These are phyloP conservation scores for Stygiomarasmius scandens DNA, from an alignment of 1,284 basidiomycete species.

Conservation along the genomic window DNA sequence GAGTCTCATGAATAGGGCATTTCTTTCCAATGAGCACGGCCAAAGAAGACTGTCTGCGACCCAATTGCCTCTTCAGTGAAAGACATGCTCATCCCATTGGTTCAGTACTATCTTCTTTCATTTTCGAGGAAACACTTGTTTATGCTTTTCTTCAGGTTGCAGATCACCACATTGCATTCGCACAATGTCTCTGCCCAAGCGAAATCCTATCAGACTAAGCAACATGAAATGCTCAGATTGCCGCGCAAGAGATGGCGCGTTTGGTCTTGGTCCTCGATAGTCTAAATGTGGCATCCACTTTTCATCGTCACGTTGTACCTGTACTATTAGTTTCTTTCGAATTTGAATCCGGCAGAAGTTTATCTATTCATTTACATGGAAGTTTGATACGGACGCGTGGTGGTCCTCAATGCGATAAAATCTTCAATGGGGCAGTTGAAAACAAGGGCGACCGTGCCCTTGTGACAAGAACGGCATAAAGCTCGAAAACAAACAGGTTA, in stretches of 20 bases:
- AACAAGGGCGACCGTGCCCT: too few species aligned
- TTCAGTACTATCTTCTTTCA: constrained; percentile 31
- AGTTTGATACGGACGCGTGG: too few species aligned
- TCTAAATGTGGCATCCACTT: background rate
- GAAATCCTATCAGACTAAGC: constrained; percentile 75
- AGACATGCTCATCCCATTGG: constrained; percentile 62
- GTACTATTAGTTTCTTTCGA: too few species aligned
- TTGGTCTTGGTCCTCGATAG: background rate
- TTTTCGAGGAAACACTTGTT: background rate
- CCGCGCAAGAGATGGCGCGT: constrained; percentile 38
- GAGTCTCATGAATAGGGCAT: background rate
- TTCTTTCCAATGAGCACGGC: background rate
- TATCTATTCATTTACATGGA: too few species aligned
- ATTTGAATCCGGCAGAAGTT: too few species aligned
- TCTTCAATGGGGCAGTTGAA: too few species aligned
- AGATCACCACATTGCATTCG: constrained; percentile 59
- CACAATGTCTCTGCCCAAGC: constrained; percentile 69
- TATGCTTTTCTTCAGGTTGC: constrained; percentile 49
- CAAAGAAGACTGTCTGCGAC: constrained; percentile 64
- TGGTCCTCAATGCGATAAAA: too few species aligned
- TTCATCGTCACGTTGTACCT: too few species aligned
- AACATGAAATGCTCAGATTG: constrained; percentile 63
- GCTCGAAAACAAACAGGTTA: too few species aligned
- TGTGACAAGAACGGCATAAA: too few species aligned
- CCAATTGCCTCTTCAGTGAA: constrained; percentile 72